A percentile compares a stretch with the other conserved stretches of the same genome.
These are phyloP conservation scores for Blepharisma japonicum DNA, from an alignment of 73 alveolate genomes.

Conservation along the genomic window DNA sequence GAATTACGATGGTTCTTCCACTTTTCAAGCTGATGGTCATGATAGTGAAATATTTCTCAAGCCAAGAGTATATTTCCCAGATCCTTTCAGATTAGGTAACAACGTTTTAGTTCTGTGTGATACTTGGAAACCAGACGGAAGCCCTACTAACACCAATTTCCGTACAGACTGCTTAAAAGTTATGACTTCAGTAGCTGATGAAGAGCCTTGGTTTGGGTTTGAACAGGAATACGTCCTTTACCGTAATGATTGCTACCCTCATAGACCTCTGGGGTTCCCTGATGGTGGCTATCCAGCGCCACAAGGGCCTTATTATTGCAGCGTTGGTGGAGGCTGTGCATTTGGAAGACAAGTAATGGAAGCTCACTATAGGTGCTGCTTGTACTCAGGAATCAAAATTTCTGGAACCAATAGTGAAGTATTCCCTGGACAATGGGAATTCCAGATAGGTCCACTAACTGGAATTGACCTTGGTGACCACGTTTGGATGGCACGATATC, in stretches of 20 bases:
- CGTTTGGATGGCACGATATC: constrained; percentile 83
- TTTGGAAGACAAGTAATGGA: constrained; percentile 86
- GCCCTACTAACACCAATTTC: constrained; percentile 87
- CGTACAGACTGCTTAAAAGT: constrained; percentile 52
- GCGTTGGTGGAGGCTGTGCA: constrained; percentile 70
- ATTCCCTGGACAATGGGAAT: constrained; percentile 87
- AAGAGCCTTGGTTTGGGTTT: constrained; percentile 91
- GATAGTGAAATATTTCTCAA: constrained; percentile 80
- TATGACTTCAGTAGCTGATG: constrained; percentile 59
- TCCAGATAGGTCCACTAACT: constrained; percentile 75
- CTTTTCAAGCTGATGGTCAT: constrained; percentile 82
- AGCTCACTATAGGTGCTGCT: constrained; percentile 80
- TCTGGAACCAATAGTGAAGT: constrained; percentile 92
- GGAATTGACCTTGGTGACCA: constrained; percentile 90
- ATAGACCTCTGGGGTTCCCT: constrained; percentile 65
- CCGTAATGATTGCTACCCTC: constrained; percentile 8
- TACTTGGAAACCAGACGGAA: constrained; percentile 73
- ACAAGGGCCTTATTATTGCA: constrained; percentile 91
- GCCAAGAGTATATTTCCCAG: constrained; percentile 81
- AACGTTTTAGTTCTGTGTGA: constrained; percentile 82
- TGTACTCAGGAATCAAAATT: constrained; percentile 79
- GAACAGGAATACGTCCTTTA: constrained; percentile 91
- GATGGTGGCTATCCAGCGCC: constrained; percentile 81
- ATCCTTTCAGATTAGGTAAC: constrained; percentile 84
- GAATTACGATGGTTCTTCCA: constrained; percentile 94